Evolutionary conservation across 176 grass and related monocot species (phyloP).

Genomic region (Oryza brachyantha): DNA sequence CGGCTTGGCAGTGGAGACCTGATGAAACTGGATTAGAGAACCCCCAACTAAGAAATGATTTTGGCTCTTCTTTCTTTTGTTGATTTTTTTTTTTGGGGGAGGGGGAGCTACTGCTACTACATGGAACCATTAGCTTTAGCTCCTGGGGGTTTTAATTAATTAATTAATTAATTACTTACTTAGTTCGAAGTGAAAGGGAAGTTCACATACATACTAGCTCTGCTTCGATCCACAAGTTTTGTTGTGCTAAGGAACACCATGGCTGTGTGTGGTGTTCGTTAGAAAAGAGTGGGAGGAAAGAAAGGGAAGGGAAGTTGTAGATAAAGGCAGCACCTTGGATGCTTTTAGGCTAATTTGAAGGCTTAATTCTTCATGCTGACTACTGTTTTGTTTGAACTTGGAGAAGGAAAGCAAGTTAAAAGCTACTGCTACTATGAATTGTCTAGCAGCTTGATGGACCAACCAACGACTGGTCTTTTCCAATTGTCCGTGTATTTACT

Average conservation of each 20-base stretch:
- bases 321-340: conserved; percentile 39
- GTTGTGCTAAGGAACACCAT: conserved; percentile 24
- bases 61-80: conserved; percentile 7
- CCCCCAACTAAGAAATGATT: conserved; percentile 8
- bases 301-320: conserved; percentile 42
- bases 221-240: conserved; percentile 41
- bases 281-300: not conserved
- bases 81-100: not conserved
- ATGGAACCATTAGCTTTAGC: not conserved
- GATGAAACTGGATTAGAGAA: conserved; percentile 16
- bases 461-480: not conserved
- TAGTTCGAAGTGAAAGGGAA: conserved; percentile 22
- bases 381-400: not conserved
- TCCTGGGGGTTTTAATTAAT: not conserved
- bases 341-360: conserved; percentile 26
- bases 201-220: conserved; percentile 5
- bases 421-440: not conserved
- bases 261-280: not conserved
- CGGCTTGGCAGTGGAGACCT: conserved; percentile 64
- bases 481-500: not conserved
- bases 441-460: not conserved
- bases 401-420: not conserved
- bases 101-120: not conserved
- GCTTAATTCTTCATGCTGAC: conserved; percentile 38
- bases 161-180: not conserved